Conservation (phyloP, 1,284 basidiomycete species). For the Puccinia horiana region DNA sequence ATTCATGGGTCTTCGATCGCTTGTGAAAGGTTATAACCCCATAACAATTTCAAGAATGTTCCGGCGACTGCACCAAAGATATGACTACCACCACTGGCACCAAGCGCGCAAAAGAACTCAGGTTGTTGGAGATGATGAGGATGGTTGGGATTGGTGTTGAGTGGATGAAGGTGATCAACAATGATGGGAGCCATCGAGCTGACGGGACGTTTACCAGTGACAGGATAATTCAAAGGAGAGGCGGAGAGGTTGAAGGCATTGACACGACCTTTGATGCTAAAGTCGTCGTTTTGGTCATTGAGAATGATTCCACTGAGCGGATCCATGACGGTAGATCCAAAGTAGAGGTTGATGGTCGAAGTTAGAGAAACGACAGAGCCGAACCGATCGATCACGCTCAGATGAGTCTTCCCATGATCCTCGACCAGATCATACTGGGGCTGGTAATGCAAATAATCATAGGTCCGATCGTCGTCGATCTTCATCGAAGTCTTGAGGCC, state of each 20-base stretch:
- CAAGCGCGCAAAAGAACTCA: conserved; percentile 60
- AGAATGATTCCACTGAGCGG: conserved; percentile 80
- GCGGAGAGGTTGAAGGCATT: conserved; percentile 76
- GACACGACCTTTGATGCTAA: conserved; percentile 74
- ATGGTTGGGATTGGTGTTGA: background rate
- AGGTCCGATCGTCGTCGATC: conserved; percentile 66
- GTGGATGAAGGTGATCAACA: conserved; percentile 64
- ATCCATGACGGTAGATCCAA: conserved; percentile 83
- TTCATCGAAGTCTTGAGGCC: conserved; percentile 1
- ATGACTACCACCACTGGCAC: conserved; percentile 81
- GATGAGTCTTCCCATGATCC: conserved; percentile 88
- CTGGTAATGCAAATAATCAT: conserved; percentile 76
- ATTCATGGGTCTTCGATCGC: conserved; percentile 84
- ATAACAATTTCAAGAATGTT: conserved; percentile 76
- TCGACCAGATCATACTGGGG: conserved; percentile 73
- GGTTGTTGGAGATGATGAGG: background rate
- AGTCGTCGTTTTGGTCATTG: conserved; percentile 85
- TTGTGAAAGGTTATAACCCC: conserved; percentile 74
- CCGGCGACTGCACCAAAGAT: conserved; percentile 82
- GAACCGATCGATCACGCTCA: conserved; percentile 74
- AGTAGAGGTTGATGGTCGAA: conserved; percentile 81
- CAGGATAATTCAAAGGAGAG: conserved; percentile 73
- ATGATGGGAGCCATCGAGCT: conserved; percentile 81
- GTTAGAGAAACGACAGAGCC: conserved; percentile 84
- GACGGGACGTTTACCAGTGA: conserved; percentile 78